phyloP scores from a whole-genome alignment of 2,329 filamentous ascomycete genomes.

The Zymoseptoria brevis region DNA sequence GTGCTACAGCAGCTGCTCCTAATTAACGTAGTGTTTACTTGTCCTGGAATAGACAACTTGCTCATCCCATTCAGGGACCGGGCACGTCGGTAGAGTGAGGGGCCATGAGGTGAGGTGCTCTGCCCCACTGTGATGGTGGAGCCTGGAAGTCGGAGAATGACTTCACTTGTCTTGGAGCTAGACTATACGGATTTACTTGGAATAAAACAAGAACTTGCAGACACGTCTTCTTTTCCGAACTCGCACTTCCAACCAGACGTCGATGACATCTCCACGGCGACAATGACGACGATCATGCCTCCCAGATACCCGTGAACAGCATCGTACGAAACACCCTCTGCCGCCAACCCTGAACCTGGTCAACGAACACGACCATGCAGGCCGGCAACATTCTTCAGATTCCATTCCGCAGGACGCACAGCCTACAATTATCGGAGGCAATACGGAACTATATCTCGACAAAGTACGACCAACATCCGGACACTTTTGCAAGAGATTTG shows the following conservation, averaged over 20 bases:
- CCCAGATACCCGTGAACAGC: background rate
- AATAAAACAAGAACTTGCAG: background rate
- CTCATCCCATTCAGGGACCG: background rate
- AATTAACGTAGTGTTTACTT: background rate
- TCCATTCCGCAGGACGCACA: conserved; percentile 79
- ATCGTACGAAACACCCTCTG: background rate
- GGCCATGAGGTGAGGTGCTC: background rate
- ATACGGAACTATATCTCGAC: conserved; percentile 93
- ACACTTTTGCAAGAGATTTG: conserved; percentile 89
- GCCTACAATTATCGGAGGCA: conserved; percentile 68
- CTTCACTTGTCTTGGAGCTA: background rate
- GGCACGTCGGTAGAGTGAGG: background rate
- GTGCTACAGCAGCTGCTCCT: background rate
- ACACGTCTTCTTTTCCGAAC: background rate
- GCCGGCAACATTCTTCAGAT: conserved; percentile 60
- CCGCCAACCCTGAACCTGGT: background rate
- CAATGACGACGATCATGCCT: background rate
- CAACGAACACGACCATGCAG: conserved; percentile 17
- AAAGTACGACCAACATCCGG: conserved; percentile 97
- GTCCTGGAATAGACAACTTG: background rate
- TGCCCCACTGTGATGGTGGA: background rate
- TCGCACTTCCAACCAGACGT: background rate
- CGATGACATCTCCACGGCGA: background rate
- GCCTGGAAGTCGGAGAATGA: background rate
- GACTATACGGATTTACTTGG: background rate